Conservation (phyloP, 305 asterid species). For the Plantago lanceolata region DNA sequence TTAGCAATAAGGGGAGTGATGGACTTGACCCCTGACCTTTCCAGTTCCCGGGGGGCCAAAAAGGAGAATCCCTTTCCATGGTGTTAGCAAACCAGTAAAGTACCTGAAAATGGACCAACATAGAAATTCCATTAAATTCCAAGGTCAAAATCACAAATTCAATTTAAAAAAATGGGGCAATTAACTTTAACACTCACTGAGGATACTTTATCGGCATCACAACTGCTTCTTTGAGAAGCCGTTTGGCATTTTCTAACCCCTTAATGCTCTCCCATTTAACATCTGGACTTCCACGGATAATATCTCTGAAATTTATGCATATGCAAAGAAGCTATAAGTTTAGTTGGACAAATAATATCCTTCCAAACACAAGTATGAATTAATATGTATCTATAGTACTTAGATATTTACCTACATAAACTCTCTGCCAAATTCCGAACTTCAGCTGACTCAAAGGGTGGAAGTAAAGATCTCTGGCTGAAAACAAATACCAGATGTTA, state of each 20-base stretch:
- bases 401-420: constrained; percentile 66
- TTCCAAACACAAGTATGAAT: constrained; percentile 11
- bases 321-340: constrained; percentile 16
- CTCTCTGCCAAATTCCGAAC: constrained; percentile 84
- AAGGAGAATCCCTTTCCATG: constrained; percentile 98
- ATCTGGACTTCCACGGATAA: constrained; percentile 89
- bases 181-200: constrained; percentile 39
- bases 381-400: background rate
- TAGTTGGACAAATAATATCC: constrained; percentile 17
- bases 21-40: constrained; percentile 44
- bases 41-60: constrained; percentile 99
- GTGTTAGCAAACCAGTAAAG: constrained; percentile 93
- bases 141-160: constrained; percentile 6
- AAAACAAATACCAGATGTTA: constrained; percentile 26
- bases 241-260: constrained; percentile 87
- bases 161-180: constrained; percentile 21
- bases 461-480: constrained; percentile 79
- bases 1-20: background rate
- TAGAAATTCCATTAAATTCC: constrained; percentile 18
- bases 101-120: constrained; percentile 44
- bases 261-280: constrained; percentile 86
- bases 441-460: constrained; percentile 91
- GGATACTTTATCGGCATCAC: constrained; percentile 99
- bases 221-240: constrained; percentile 87
- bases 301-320: constrained; percentile 53